phyloP scores from a whole-genome alignment of 176 grass and related monocot species.

The Aegilops speltoides region DNA sequence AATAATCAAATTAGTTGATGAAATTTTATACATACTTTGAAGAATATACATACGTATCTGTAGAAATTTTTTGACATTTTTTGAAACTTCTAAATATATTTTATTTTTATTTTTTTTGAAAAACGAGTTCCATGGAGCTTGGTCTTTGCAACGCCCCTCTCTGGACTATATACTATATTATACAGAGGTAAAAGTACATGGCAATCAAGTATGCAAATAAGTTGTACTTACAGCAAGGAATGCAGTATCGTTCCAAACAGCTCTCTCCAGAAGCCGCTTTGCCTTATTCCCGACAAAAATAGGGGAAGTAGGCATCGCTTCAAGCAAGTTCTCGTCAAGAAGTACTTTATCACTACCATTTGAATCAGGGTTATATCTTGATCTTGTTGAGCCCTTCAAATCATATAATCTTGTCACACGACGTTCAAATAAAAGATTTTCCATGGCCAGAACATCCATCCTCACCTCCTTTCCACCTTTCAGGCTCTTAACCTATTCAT shows the following conservation, averaged over 20 bases:
- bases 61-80: too few relatives aligned
- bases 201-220: slow-evolving; percentile 1
- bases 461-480: slow-evolving; percentile 83
- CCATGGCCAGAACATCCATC: slow-evolving; percentile 96
- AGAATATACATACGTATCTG: too few relatives aligned
- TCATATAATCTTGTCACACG: slow-evolving; percentile 88
- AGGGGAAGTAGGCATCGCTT: slow-evolving; percentile 91
- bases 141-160: too few relatives aligned
- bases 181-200: slow-evolving; percentile 1
- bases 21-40: too few relatives aligned
- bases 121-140: too few relatives aligned
- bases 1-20: too few relatives aligned
- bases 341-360: slow-evolving; percentile 92
- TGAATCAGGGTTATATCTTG: slow-evolving; percentile 94
- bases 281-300: slow-evolving; percentile 98
- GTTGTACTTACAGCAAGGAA: slow-evolving; percentile 87
- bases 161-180: not conserved
- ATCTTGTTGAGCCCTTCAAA: slow-evolving; percentile 90
- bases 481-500: slow-evolving; percentile 68
- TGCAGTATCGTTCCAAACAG: slow-evolving; percentile 97
- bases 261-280: slow-evolving; percentile 86
- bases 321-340: slow-evolving; percentile 95
- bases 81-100: too few relatives aligned
- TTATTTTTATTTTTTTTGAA: too few relatives aligned
- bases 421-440: slow-evolving; percentile 95